A percentile compares a stretch with the other conserved stretches of the same genome.
These are phyloP conservation scores for Ophiostoma fasciatum DNA, from an alignment of 2,329 filamentous ascomycete species.

Conservation along the genomic window DNA sequence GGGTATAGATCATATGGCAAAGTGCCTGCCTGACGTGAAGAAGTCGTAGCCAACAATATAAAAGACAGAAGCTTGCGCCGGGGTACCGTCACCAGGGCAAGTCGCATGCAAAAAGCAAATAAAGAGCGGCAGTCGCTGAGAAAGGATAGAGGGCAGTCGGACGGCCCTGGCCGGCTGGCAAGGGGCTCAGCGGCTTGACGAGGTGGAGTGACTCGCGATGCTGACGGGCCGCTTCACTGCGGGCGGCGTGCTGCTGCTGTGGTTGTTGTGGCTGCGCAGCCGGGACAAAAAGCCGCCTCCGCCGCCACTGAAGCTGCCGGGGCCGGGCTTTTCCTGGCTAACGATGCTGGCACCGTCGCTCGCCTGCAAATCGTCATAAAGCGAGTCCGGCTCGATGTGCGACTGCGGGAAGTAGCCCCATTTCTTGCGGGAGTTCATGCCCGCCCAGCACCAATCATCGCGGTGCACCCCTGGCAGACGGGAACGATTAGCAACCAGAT, in stretches of 20 bases:
- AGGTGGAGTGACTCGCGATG: constrained; percentile 9
- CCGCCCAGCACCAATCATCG: constrained; percentile 46
- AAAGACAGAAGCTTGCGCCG: too few species aligned
- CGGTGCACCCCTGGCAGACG: too few species aligned
- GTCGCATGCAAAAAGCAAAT: neutral
- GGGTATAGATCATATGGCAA: too few species aligned
- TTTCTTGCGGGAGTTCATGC: constrained; percentile 35
- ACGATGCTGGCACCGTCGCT: constrained; percentile 13
- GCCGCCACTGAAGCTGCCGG: neutral
- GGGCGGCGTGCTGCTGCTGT: neutral
- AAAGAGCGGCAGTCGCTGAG: neutral
- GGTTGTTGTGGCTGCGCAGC: constrained; percentile 7
- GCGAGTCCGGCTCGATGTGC: constrained; percentile 30
- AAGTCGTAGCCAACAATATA: too few species aligned
- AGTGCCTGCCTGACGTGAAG: too few species aligned
- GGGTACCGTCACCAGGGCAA: too few species aligned
- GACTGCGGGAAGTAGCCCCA: constrained; percentile 38
- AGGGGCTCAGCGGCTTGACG: constrained; percentile 5
- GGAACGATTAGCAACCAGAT: neutral
- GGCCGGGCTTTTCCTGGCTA: neutral
- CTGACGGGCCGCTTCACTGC: constrained; percentile 8
- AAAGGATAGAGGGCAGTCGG: too few species aligned
- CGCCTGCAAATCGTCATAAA: constrained; percentile 22
- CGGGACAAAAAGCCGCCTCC: constrained; percentile 8
- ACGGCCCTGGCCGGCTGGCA: too few species aligned